Evolutionary conservation across 495 filamentous ascomycete species (phyloP), one percentile per base, ranked within the genome.

Genomic region (Aspergillus nidulans): DNA sequence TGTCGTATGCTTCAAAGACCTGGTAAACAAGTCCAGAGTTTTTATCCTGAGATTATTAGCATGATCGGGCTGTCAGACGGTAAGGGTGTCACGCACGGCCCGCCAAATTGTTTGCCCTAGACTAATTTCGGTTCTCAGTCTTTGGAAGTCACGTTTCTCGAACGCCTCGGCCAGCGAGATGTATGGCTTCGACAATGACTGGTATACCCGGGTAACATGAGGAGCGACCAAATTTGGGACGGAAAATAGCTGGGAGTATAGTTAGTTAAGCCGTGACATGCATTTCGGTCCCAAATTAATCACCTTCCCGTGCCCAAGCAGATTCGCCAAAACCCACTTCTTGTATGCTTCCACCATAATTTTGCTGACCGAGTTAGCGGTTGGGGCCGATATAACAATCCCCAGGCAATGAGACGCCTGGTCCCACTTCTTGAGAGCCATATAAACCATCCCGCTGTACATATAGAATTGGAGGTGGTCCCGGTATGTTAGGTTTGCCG

Each of bases 321-420:
- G 71, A 32, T 83, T 81, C 4, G 92, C 80, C n/a, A 98, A 72
- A 8, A 94, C 68, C 87, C 90, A 96, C 72, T 95, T 97, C 68
- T 92, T 95, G 75, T 95, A 95, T 13, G 89, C 90, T 61, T 96
- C 91, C 2, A 88, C 77, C 85, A 91, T 90, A 25, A 94, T 78
- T 68, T 83, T 86, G 69, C 85, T 92, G 18, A 81, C 76, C 12
- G 77, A 69, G 20, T 70, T 76, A 13, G 69, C 71, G 1, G 80
- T 72, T 8, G 91, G 91, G 36, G 78, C 80, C 15, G 84, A 78
- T 26, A 92, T 75, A 38, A 85, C 82, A 52, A 81, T 76, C 56
- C 85, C 85, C 24, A 97, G 75, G 47, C 86, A 88, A 41, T 85
- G 78, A 24, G 80, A 73, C 0, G 92, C 91, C 53, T 82, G 81